A percentile compares a stretch with the other conserved stretches of the same genome.
Evolutionary conservation across 805 yeast genomes (phyloP).

Genomic region (Nadsonia fulvescens): DNA sequence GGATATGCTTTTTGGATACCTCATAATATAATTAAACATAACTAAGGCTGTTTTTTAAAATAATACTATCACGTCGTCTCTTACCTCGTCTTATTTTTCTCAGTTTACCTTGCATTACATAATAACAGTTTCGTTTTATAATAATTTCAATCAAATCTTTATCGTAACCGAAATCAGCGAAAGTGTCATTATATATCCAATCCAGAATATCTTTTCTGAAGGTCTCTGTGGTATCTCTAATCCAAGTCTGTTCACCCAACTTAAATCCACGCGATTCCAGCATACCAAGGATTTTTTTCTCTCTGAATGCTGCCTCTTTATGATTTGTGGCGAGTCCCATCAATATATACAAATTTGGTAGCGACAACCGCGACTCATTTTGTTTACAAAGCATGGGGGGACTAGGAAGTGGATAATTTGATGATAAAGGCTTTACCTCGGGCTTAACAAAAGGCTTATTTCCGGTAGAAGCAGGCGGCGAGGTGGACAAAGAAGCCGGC

Average conservation of each 20-base stretch:
- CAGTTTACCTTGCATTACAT: constrained; percentile 58
- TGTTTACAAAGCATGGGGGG: too few species aligned
- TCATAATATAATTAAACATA: too few species aligned
- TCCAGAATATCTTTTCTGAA: constrained; percentile 32
- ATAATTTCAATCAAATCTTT: constrained; percentile 45
- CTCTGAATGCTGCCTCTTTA: constrained; percentile 19
- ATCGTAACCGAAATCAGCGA: constrained; percentile 31
- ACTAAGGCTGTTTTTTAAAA: too few species aligned
- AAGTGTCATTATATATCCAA: constrained; percentile 30
- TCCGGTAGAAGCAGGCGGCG: constrained; percentile 1
- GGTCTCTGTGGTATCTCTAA: constrained; percentile 46
- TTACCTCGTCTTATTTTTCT: constrained; percentile 41
- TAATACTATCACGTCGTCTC: too few species aligned
- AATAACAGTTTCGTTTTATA: constrained; percentile 63
- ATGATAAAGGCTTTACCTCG: background rate
- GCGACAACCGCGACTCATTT: constrained; percentile 20
- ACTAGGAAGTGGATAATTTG: constrained; percentile 4
- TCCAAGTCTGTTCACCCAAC: constrained; percentile 69
- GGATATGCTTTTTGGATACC: too few species aligned
- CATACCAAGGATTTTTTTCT: constrained; percentile 20
- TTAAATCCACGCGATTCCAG: constrained; percentile 41
- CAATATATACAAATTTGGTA: constrained; percentile 17
- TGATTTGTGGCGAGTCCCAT: constrained; percentile 22
- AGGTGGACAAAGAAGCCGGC: constrained; percentile 1
- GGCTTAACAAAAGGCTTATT: background rate